Base-by-base conservation (phyloP, 306 rosid species). In the Lupinus albus region DNA sequence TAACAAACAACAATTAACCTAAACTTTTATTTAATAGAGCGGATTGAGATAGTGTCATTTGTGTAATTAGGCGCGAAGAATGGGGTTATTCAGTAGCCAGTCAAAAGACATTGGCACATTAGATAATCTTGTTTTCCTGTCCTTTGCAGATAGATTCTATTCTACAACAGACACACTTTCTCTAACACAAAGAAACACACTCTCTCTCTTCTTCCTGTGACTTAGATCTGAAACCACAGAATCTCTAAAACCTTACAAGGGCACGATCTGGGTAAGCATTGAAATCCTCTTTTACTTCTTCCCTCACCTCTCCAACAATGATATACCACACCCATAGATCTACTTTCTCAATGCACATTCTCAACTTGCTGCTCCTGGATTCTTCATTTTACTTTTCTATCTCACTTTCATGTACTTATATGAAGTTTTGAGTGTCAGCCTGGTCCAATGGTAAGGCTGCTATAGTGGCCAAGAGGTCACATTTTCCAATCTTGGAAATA, bases 151-250 rank as follows among this genome's bases (percentile, higher is more conserved):
- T 25, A 17, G 44, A 65, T 60, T 13, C 74, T 12, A 18, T 38
- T 20, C 61, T 14, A 25, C 30, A 25, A 38, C 67, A n/a, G 41
- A 2, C 66, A 15, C 28, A 36, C 64, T 49, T 47, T 32, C 53
- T 66, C 67, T 5, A 60, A 18, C 41, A 59, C 72, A 14, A 59
- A 44, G n/a, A 41, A 28, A 28, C 42, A 39, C 46, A 33, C 47
- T 14, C 48, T 30, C 36, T 5, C 58, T 32, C 67, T 25, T 4
- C 48, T 35, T 45, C 46, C 13, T 47, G 41, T 71, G 60, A 58
- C 74, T 61, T 54, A 64, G 82, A 78, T 78, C 76, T 78, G 79
- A 73, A 14, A 48, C 59, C 79, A n/a, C 52, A 48, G 21, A 58
- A 50, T 25, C 68, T 41, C 64, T 32, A 68, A 25, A 71, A 15